Base-by-base conservation (phyloP, 176 grass and related monocot species). In the Metroxylon sagu region DNA sequence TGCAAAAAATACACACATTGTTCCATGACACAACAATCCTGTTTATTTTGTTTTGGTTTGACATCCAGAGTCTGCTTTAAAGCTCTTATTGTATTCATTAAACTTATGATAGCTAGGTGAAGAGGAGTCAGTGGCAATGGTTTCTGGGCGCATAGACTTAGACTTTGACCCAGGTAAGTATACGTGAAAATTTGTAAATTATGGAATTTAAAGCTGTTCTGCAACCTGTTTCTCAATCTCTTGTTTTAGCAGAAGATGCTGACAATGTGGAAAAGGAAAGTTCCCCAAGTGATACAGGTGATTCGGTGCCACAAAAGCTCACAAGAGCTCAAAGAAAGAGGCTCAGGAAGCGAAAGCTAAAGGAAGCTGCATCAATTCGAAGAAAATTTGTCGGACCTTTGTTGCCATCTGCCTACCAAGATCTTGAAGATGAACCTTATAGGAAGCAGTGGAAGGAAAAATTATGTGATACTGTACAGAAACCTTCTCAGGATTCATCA, bases 321-420 rank as follows among this genome's bases (percentile, higher is more conserved):
- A 62, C 70, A 48, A 73, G 70, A 30, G 59, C 70, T 14, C 70
- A 73, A 39, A 73, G 70, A 62, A 73, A 73, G 50, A 61, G 70
- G 28, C 4, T 55, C 17, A 60, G 70, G 49, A 73, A 63, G 62
- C 62, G 70, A 50, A 73, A 73, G 28, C 49, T 73, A 14, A 73
- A 63, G 70, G 59, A 73, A 73, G 4, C 18, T 26, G 19, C 70
- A 17, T 25, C 59, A 53, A 26, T 54, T 18, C 4, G 59, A 54
- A 61, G 70, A 54, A 73, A 63, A 12, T n/a, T 63, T 23, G 26
- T 73, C 14, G 70, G 70, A 63, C 70, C 70, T 39, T 19, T 63
- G 19, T 26, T 73, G 59, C 70, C 58, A 4, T 35, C 58, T 3
- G 53, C 18, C 5, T 16, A 54, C 18, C 70, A 62, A 39, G 26